Conservation (phyloP, 2,329 filamentous ascomycete species). For the Colletotrichum eremochloae region DNA sequence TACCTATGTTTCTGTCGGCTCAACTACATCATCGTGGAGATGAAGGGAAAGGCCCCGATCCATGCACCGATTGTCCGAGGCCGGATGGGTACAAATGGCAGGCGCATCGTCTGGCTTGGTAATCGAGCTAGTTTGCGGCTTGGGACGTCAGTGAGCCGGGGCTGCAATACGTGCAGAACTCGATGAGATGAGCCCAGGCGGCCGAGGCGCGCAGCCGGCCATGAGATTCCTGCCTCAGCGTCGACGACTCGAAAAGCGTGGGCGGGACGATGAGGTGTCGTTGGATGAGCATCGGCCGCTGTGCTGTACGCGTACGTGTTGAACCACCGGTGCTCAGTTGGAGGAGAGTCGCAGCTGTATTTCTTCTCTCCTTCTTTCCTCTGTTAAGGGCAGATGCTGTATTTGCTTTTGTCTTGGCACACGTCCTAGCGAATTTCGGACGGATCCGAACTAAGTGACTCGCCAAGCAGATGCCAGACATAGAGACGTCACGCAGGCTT, state of each 20-base stretch:
- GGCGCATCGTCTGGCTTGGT: conserved; percentile 6
- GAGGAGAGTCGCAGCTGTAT: neutral
- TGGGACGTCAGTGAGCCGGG: neutral
- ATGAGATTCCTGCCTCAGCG: neutral
- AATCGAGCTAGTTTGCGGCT: conserved; percentile 1
- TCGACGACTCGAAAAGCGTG: neutral
- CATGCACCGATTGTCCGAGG: neutral
- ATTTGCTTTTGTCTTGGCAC: conserved; percentile 19
- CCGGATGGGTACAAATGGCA: neutral
- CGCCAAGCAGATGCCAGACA: conserved; percentile 16
- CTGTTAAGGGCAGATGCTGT: neutral
- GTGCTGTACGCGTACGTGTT: neutral
- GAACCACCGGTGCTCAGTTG: neutral
- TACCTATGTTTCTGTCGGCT: neutral
- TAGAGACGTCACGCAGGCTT: conserved; percentile 31
- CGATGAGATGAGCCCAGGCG: conserved; percentile 11
- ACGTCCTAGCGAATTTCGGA: conserved; percentile 2
- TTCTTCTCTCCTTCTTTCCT: neutral
- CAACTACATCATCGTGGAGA: conserved; percentile 1
- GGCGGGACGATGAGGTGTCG: neutral
- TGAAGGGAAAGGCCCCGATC: neutral
- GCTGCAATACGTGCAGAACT: neutral
- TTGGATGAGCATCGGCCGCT: neutral
- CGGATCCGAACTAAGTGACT: neutral
- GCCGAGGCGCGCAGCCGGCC: neutral